Evolutionary conservation across 2,329 filamentous ascomycete species (phyloP).

Genomic region (Waltergamsia citrina): DNA sequence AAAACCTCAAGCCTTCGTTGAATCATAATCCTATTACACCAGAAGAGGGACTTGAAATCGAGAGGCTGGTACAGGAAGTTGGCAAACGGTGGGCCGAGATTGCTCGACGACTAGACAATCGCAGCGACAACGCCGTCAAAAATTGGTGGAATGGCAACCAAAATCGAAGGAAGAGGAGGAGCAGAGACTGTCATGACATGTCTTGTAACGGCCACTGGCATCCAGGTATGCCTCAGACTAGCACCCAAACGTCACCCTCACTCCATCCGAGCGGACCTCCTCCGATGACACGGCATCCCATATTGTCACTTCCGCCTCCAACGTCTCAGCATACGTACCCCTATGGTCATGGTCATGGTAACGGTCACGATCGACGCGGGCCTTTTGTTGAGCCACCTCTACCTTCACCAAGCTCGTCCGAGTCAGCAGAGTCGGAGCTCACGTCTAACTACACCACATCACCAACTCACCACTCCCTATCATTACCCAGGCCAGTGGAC

Average conservation of each 20-base stretch:
- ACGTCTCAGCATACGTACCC: no score
- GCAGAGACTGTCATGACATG: background rate
- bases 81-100: slow-evolving; percentile 94
- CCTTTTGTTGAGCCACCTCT: slow-evolving; percentile 21
- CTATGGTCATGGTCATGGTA: no score
- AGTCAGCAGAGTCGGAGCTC: slow-evolving; percentile 54
- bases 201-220: background rate
- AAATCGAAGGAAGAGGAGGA: slow-evolving; percentile 45
- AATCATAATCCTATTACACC: slow-evolving; percentile 65
- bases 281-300: no score
- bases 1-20: slow-evolving; percentile 74
- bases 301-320: no score
- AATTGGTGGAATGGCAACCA: slow-evolving; percentile 97
- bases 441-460: slow-evolving; percentile 55
- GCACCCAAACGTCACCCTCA: background rate
- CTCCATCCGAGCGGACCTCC: no score
- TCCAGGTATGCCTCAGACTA: background rate
- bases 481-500: background rate
- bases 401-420: slow-evolving; percentile 27
- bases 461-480: slow-evolving; percentile 22
- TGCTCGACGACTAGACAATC: slow-evolving; percentile 67
- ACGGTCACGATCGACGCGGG: no score
- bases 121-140: slow-evolving; percentile 93
- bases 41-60: slow-evolving; percentile 64
- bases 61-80: slow-evolving; percentile 65